Evolutionary conservation across 192 early-diverging fungal species (phyloP).

Genomic region (Linnemannia schmuckeri): DNA sequence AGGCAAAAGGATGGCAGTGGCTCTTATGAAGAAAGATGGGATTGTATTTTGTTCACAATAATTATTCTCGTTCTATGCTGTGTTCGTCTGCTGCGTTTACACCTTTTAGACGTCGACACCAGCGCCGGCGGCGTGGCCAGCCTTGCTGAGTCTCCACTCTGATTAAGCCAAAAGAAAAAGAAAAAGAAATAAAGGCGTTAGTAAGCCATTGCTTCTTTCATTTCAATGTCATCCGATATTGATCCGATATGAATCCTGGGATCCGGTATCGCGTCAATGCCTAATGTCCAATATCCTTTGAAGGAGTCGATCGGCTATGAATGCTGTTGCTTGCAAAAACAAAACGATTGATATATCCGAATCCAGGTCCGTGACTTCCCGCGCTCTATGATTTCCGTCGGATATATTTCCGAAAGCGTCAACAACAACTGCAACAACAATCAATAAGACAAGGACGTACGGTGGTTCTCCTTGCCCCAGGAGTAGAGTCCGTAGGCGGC

Average conservation of each 20-base stretch:
- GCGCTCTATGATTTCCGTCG: neutral
- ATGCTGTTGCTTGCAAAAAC: neutral
- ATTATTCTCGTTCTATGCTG: constrained; percentile 5
- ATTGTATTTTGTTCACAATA: constrained; percentile 1
- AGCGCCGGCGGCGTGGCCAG: constrained; percentile 39
- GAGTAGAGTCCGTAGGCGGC: constrained; percentile 64
- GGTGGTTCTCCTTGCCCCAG: constrained; percentile 60
- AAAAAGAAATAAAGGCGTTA: neutral
- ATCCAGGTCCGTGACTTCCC: neutral
- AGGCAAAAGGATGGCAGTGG: neutral
- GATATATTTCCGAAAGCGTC: too few species aligned
- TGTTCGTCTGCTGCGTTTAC: neutral
- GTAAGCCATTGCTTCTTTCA: too few species aligned
- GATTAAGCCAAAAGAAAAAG: neutral
- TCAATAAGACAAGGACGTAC: constrained; percentile 32
- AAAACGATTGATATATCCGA: neutral
- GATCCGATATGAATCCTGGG: too few species aligned
- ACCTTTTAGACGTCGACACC: constrained; percentile 18
- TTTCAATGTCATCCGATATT: neutral
- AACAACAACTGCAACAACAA: neutral
- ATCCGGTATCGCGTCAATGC: neutral
- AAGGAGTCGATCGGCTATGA: neutral
- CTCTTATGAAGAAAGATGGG: neutral
- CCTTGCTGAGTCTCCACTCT: constrained; percentile 56
- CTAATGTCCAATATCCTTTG: neutral